Base-by-base conservation (phyloP, 2,329 filamentous ascomycete genomes). In the Stenocarpella maydis region DNA sequence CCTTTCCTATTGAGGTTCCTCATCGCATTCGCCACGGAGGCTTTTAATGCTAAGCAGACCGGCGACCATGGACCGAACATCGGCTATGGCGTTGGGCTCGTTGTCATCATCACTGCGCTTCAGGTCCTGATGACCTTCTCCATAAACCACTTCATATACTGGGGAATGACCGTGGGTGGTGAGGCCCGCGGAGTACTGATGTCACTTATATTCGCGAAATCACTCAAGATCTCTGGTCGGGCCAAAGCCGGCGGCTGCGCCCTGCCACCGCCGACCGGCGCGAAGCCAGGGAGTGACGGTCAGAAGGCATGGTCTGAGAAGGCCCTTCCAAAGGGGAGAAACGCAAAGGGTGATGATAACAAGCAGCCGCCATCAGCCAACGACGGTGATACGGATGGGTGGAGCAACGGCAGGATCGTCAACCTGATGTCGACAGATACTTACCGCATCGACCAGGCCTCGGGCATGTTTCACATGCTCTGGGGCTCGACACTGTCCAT, bases 351-450 rank as follows among this genome's bases (percentile, higher is more conserved):
- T 26, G 77, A 75, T 50, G 72, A 74, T 15, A 69, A 69, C 53
- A 74, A 74, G 21, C 58, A 8, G 60, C 39, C 8, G 26, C 53
- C 7, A 74, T 77, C 4, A 52, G 78, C 77, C 15, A 80, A 82
- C 24, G 76, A 83, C 3, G 87, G 86, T 3, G 92, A 96, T 75
- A 92, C 91, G 3, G 84, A 88, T 26, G 96, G 95, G 28, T 98
- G 95, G 95, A 90, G 91, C 69, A 98, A 98, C 75, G 96, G 96
- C 26, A 89, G 94, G 72, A 93, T 98, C 65, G 90, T 96, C 77
- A 97, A 96, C 74, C 78, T 98, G 74, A 98, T 98, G 95, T 95
- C 93, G 71, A 94, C 96, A 53, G 95, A 98, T 77, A 97, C 95
- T 0, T 97, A 97, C 79, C 93, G 95, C 73, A 86, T 99, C 71